Percentiles rank a stretch among this genome's conserved stretches.
These are phyloP conservation scores for Spiraea crenata DNA, from an alignment of 331 rosid species.

Conservation along the genomic window DNA sequence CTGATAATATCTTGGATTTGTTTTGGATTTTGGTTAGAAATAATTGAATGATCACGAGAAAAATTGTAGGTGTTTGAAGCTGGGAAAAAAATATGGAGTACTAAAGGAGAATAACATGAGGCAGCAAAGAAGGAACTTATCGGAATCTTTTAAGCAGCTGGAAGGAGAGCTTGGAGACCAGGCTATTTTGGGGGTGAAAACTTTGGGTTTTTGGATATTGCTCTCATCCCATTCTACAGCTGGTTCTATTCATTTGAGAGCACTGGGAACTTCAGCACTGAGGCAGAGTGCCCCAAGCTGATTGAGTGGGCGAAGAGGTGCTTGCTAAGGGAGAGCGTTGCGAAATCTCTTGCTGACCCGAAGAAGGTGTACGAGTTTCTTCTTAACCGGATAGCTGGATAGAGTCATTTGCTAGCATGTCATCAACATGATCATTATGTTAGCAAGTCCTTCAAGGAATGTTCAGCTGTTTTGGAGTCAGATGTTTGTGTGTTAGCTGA, in stretches of 20 bases:
- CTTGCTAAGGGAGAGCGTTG: constrained; percentile 36
- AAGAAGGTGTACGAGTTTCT: constrained; percentile 27
- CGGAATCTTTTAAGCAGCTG: constrained; percentile 32
- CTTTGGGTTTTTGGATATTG: constrained; percentile 50
- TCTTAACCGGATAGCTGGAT: neutral
- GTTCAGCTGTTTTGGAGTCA: neutral
- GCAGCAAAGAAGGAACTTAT: constrained; percentile 36
- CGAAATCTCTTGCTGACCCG: constrained; percentile 35
- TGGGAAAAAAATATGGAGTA: constrained; percentile 26
- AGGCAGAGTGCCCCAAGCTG: constrained; percentile 43
- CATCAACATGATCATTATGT: neutral
- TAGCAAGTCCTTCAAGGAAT: neutral
- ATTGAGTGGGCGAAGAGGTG: constrained; percentile 53
- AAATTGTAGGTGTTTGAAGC: constrained; percentile 34
- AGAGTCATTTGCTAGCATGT: no score
- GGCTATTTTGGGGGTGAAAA: constrained; percentile 44
- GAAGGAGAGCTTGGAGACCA: constrained; percentile 47
- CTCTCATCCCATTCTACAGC: constrained; percentile 33
- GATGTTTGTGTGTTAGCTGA: no score
- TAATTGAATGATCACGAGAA: no score
- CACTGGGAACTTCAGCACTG: constrained; percentile 44
- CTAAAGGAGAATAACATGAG: constrained; percentile 32
- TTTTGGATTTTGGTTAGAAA: no score
- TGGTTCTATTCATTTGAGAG: constrained; percentile 50
- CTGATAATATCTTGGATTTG: no score